Percentiles rank a stretch among this genome's conserved stretches.
Conservation (phyloP, 2,329 filamentous ascomycete genomes). For the Trichophyton simii region DNA sequence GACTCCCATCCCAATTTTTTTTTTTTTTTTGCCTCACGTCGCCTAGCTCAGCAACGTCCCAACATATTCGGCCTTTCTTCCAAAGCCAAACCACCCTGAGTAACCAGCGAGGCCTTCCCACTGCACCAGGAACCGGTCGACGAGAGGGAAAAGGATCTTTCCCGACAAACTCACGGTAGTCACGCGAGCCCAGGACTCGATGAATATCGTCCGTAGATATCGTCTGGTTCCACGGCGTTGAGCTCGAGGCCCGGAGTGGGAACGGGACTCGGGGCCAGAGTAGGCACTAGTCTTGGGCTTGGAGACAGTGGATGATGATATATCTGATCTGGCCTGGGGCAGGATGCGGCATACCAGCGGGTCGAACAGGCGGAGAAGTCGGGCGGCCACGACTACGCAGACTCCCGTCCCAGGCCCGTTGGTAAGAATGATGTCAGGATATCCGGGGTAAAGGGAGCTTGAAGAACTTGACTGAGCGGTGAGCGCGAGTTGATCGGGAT, state of each 20-base stretch:
- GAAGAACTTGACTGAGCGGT: conserved; percentile 15
- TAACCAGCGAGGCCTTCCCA: conserved; percentile 51
- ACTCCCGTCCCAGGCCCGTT: conserved; percentile 86
- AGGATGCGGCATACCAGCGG: conserved; percentile 12
- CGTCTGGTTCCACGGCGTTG: background rate
- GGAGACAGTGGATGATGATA: conserved; percentile 2
- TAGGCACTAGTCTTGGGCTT: conserved; percentile 4
- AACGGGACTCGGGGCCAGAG: background rate
- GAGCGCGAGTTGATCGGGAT: conserved; percentile 22
- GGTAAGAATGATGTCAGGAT: conserved; percentile 65
- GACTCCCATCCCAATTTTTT: background rate
- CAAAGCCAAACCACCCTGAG: conserved; percentile 26
- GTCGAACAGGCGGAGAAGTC: conserved; percentile 44
- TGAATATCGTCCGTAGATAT: conserved; percentile 63
- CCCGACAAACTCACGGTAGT: conserved; percentile 74
- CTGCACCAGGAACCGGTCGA: conserved; percentile 72
- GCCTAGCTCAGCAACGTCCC: conserved; percentile 26
- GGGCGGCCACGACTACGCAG: conserved; percentile 51
- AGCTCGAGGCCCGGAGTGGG: conserved; percentile 16
- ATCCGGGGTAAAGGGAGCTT: conserved; percentile 18
- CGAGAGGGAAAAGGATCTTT: conserved; percentile 56
- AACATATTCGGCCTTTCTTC: conserved; percentile 27
- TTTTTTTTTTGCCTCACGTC: background rate
- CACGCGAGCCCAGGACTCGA: conserved; percentile 87
- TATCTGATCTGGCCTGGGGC: conserved; percentile 8